Base-by-base conservation (phyloP, 2,329 filamentous ascomycete genomes). In the Raffaelea arxii region DNA sequence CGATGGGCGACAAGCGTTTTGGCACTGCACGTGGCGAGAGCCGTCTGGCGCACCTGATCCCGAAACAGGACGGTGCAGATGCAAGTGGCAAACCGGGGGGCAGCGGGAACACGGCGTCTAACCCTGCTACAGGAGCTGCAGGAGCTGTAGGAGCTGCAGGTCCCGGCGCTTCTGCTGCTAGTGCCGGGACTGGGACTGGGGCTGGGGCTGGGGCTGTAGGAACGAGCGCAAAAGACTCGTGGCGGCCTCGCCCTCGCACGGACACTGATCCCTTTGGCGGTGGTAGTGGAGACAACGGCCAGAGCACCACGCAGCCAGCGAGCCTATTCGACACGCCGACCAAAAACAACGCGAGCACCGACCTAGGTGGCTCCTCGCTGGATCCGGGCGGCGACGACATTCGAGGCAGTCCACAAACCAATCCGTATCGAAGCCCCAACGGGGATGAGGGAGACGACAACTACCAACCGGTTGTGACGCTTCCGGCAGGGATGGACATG, bases 381-480 rank as follows among this genome's bases (percentile, higher is more conserved):
- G 76, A 65, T 64, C 72, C 70, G 59, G 79, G 60, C 63, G 74
- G 79, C 38, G 71, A 72, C n/a, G 72, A 82, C 53, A 86, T 88
- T 49, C 84, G 86, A 1, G 78, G 87, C 59, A 97, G 91, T 61
- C 92, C 92, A 0, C 87, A 94, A 58, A 97, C 92, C 3, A 98
- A 98, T 59, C 92, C 92, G 2, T 98, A 92, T 61, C 86, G 90
- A 53, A 97, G 91, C 62, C 92, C 92, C 3, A 80, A 85, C 7
- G 85, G 83, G 32, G 84, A 89, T 23, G 80, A 80, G 39, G 70
- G 70, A 27, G 67, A 70, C 12, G 70, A 74, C 7, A 68, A 67
- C 43, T 59, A 65, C 12, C 70, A 71, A 5, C 46, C 47, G 16
- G 18, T 27, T 18, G 36, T 35, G 2, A 22, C 37, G 7, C 11